Base-by-base conservation (phyloP, 495 filamentous ascomycete genomes). In the Poronia punctata region DNA sequence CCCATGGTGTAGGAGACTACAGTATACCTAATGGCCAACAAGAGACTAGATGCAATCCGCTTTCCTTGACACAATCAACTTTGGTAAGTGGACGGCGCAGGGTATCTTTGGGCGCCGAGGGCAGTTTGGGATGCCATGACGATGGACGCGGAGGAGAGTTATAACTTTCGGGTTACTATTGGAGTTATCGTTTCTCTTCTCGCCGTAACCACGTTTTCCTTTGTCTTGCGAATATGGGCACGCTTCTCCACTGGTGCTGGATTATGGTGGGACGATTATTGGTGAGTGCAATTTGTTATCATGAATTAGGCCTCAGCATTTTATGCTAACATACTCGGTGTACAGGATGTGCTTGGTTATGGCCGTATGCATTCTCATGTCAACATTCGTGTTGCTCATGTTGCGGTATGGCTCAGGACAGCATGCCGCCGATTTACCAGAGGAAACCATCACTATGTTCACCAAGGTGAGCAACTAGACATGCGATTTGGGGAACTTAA, bases 241-340 rank as follows among this genome's bases (percentile, higher is more conserved):
- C 49, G 49, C 2, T 38, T 44, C 22, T 12, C 40, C 7, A 44
- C 49, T 14, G 40, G 39, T 14, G 49, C 49, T 24, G 56, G 55
- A 38, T 39, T 67, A 33, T 67, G 64, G 64, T 61, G 55, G 54
- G 64, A 67, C 38, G 64, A 67, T 37, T 67, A 54, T 43, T 60
- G 61, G 51, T 45, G 21, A 36, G 35, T 20, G 3, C 2, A 8
- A 12, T 11, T 18, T 12, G 6, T 3, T 24, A 6, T 2, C 17
- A 9, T 11, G 18, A 24, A 32, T 16, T 11, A 3, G n/a, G 12
- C 18, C 9, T 21, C 19, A 5, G 19, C 15, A 20, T 17, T 5
- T 11, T 29, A 21, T 33, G 16, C 33, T 45, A 12, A 45, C n/a
- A n/a, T n/a, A n/a, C 35, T 30, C 15, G 14, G 12, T 32, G 16